Evolutionary conservation across 352 stramenopile species (phyloP), one percentile per base, ranked within the genome.

Genomic region (Chrysophaeum taylorii): DNA sequence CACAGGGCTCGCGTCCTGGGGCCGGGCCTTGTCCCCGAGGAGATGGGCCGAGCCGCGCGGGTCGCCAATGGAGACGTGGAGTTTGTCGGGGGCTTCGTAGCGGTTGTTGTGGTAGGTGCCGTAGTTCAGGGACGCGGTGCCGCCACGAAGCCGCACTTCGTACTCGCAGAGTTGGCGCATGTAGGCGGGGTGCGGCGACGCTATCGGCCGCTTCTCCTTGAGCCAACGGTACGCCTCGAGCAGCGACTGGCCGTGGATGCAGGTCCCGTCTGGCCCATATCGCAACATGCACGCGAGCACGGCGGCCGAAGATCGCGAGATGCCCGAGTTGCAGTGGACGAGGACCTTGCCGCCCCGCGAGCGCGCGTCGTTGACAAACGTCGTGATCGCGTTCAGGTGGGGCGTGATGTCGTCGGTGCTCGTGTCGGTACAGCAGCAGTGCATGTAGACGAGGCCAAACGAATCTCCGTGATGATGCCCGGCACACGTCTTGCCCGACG

Each of bases 261-360:
- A 7, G 7, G 27, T 45, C 9, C 16, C 14, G 57, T 31, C 57
- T 5, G 52, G 15, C 9, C 21, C 7, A 36, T 36, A 36, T 25
- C 27, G 14, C 16, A 66, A 31, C 33, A 66, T 31, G n/a, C 31
- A 66, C 23, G 31, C 4, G 31, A 66, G 36, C 33, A 66, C 57
- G 36, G 57, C 57, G 1, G 57, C 57, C 2, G 57, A 37, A 25
- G 31, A 43, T 12, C 57, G 57, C 9, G 57, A 66, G 36, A 66
- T 66, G 57, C 57, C 57, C 1, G 31, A 43, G 57, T 66, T 66
- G 57, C 57, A 66, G 35, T 66, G 57, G 16, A 74, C 53, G 29
- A 68, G 70, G 16, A 74, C 70, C n/a, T 35, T 45, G 45, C 70
- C 70, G 2, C 29, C 15, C 0, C 9, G 29, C 31, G 1, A 1